A percentile compares a stretch with the other conserved stretches of the same genome.
Conservation (phyloP, 169 alveolate genomes). For the Cryptosporidium ubiquitum region DNA sequence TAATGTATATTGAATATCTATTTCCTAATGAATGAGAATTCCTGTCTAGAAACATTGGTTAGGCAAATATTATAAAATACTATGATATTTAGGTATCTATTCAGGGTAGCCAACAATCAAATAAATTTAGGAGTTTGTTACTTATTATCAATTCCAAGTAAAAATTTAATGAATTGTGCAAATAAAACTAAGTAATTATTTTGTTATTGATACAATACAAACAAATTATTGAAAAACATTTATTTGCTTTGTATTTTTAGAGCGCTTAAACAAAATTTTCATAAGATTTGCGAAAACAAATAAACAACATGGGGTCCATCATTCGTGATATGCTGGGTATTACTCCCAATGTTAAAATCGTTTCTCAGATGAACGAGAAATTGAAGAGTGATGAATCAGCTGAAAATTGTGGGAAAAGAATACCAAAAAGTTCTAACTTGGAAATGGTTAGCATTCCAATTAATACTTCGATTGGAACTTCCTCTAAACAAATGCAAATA, state of each 20-base stretch:
- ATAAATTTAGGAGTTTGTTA: no score
- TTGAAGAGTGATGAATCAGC: not conserved
- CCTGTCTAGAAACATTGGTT: not conserved
- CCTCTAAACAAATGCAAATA: slow-evolving; percentile 3
- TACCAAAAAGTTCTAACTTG: not conserved
- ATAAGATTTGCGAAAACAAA: not conserved
- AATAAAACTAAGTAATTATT: no score
- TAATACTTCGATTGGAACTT: slow-evolving; percentile 19
- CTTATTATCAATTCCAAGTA: not conserved
- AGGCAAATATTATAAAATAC: not conserved
- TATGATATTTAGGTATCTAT: not conserved
- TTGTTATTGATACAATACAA: no score
- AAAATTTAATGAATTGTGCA: not conserved
- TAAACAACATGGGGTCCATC: slow-evolving; percentile 28
- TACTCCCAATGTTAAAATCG: slow-evolving; percentile 56
- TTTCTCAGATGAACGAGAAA: slow-evolving; percentile 67
- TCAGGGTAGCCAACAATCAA: not conserved
- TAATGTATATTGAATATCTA: no score
- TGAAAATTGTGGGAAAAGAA: not conserved
- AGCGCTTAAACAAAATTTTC: not conserved
- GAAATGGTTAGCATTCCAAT: slow-evolving; percentile 69
- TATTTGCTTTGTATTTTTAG: not conserved
- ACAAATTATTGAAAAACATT: no score
- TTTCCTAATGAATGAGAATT: not conserved
- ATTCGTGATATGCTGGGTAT: slow-evolving; percentile 41